phyloP scores from a whole-genome alignment of 805 yeast species.

The Saccharomycopsis fodiens region DNA sequence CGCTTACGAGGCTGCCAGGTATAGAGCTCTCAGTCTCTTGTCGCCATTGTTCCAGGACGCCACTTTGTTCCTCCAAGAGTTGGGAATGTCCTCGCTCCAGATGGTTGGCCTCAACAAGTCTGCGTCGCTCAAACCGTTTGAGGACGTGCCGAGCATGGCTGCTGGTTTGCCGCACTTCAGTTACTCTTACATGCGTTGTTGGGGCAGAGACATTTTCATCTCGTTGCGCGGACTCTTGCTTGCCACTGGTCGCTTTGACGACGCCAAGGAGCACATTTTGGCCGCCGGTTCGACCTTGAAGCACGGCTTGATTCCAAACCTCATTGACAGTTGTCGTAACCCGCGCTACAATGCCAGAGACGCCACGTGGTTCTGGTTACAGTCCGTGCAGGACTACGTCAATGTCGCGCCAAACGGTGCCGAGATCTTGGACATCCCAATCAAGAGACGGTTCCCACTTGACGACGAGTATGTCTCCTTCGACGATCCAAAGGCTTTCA shows the following conservation, averaged over 20 bases:
- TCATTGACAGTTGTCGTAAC: slow-evolving; percentile 85
- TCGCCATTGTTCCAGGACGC: slow-evolving; percentile 47
- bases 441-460: slow-evolving; percentile 78
- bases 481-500: slow-evolving; percentile 70
- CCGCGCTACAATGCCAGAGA: slow-evolving; percentile 96
- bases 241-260: slow-evolving; percentile 69
- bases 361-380: slow-evolving; percentile 92
- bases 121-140: slow-evolving; percentile 66
- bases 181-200: slow-evolving; percentile 86
- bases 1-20: slow-evolving; percentile 76
- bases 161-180: slow-evolving; percentile 97
- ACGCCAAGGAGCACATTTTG: slow-evolving; percentile 73
- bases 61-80: slow-evolving; percentile 68
- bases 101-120: slow-evolving; percentile 70
- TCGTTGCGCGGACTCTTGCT: slow-evolving; percentile 75
- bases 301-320: slow-evolving; percentile 91
- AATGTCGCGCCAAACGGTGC: slow-evolving; percentile 60
- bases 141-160: slow-evolving; percentile 68
- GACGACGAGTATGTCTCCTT: slow-evolving; percentile 71
- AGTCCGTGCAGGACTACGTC: slow-evolving; percentile 81
- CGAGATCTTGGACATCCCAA: slow-evolving; percentile 58
- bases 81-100: slow-evolving; percentile 78
- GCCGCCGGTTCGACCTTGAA: slow-evolving; percentile 87
- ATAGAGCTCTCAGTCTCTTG: slow-evolving; percentile 53
- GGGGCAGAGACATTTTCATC: slow-evolving; percentile 97